Percentiles rank a stretch among this genome's conserved stretches.
Evolutionary conservation across 116 monocot species (phyloP).

Genomic region (Dioscorea cayenensis): DNA sequence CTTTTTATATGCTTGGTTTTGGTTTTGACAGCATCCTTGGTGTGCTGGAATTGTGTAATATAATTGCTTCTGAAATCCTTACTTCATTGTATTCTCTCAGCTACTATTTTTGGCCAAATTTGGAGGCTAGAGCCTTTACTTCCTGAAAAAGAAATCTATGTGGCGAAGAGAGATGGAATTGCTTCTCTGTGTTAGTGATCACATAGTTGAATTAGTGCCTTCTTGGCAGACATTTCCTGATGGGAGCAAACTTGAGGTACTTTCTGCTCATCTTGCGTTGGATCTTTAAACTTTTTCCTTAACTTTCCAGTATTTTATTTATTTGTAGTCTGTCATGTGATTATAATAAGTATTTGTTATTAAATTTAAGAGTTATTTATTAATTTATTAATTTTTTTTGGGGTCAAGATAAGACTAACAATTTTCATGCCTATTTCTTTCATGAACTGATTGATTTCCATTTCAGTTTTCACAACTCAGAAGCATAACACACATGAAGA

Average conservation of each 20-base stretch:
- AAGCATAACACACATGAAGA: no score
- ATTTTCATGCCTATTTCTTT: no score
- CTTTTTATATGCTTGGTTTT: background rate
- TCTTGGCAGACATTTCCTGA: constrained; percentile 82
- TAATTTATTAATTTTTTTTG: no score
- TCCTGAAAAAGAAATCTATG: constrained; percentile 75
- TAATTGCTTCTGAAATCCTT: background rate
- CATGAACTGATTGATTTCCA: no score
- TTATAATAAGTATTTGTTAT: no score
- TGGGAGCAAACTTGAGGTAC: constrained; percentile 84
- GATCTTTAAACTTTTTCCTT: background rate
- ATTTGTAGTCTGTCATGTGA: background rate
- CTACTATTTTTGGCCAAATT: constrained; percentile 78
- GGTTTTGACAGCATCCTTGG: background rate
- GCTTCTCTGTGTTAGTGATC: constrained; percentile 86
- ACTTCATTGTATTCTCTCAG: constrained; percentile 20
- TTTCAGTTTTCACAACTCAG: no score
- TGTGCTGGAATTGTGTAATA: background rate
- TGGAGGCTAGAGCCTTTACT: constrained; percentile 79
- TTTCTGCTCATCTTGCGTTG: background rate
- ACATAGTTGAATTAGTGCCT: constrained; percentile 80
- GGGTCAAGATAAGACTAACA: no score
- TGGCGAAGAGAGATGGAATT: constrained; percentile 93
- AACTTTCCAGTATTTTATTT: background rate
- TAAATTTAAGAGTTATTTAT: no score